Evolutionary conservation across 169 alveolate genomes (phyloP).

Genomic region (Eimeria acervulina): DNA sequence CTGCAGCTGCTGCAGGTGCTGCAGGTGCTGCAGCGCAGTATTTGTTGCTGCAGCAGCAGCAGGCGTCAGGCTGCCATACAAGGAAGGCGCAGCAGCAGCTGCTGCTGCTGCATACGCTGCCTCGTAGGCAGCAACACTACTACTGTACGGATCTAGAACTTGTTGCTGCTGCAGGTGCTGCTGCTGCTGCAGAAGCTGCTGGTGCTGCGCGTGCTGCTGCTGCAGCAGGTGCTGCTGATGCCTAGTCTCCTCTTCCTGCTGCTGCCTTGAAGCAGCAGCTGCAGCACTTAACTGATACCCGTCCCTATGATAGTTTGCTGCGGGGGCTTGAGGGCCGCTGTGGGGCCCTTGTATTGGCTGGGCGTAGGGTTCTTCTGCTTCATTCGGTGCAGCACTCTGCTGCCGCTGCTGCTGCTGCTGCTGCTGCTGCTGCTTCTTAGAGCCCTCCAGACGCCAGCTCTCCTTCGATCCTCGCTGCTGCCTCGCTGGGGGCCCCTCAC

Average conservation of each 20-base stretch:
- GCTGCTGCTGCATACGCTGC: slow-evolving; percentile 63
- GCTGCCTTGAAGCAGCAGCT: slow-evolving; percentile 51
- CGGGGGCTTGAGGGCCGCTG: not conserved
- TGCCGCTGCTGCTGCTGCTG: slow-evolving; percentile 57
- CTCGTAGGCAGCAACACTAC: slow-evolving; percentile 45
- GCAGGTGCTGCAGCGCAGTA: slow-evolving; percentile 46
- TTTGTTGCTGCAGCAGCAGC: slow-evolving; percentile 42
- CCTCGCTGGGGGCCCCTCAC: slow-evolving; percentile 37
- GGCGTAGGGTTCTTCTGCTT: slow-evolving; percentile 41
- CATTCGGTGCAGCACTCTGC: not conserved
- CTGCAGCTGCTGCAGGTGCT: slow-evolving; percentile 40
- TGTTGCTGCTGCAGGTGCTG: slow-evolving; percentile 49
- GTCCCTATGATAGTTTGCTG: slow-evolving; percentile 3
- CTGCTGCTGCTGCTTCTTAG: slow-evolving; percentile 73
- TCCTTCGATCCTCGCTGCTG: slow-evolving; percentile 67
- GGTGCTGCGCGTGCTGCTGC: slow-evolving; percentile 75
- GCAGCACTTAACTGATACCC: slow-evolving; percentile 39
- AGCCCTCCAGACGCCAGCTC: slow-evolving; percentile 28
- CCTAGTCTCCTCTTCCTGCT: slow-evolving; percentile 37
- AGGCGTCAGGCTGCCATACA: slow-evolving; percentile 19
- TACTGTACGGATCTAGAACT: slow-evolving; percentile 37
- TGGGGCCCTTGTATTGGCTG: slow-evolving; percentile 15
- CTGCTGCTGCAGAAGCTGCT: slow-evolving; percentile 54
- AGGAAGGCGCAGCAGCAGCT: slow-evolving; percentile 41
- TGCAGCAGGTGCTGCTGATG: slow-evolving; percentile 60